These are phyloP conservation scores for Fusarium transvaalense DNA, from an alignment of 2,329 filamentous ascomycete genomes.

Conservation along the genomic window DNA sequence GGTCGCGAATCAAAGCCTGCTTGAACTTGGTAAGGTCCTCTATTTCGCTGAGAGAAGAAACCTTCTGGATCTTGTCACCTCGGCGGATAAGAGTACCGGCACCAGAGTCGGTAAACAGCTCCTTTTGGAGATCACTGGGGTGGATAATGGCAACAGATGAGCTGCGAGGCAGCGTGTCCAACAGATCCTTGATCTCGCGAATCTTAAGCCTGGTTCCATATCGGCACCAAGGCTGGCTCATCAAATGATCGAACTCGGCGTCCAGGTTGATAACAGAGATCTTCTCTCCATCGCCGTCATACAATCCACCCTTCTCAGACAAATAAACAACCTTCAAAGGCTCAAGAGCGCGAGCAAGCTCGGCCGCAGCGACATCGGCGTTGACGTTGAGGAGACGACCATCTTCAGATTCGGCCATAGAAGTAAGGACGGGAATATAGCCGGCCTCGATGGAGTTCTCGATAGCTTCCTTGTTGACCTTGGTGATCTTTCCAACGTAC, in stretches of 20 bases:
- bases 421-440: slow-evolving; percentile 92
- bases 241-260: slow-evolving; percentile 92
- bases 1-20: slow-evolving; percentile 83
- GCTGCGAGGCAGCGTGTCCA: slow-evolving; percentile 88
- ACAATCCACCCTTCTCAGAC: slow-evolving; percentile 97
- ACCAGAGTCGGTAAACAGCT: slow-evolving; percentile 95
- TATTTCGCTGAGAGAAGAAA: slow-evolving; percentile 78
- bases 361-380: slow-evolving; percentile 94
- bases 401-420: slow-evolving; percentile 93
- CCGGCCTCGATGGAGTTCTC: slow-evolving; percentile 91
- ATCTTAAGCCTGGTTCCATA: slow-evolving; percentile 98
- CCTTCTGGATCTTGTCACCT: slow-evolving; percentile 87
- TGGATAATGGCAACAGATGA: slow-evolving; percentile 98
- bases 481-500: slow-evolving; percentile 93
- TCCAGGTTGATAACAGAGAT: slow-evolving; percentile 98
- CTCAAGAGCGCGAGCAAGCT: slow-evolving; percentile 88
- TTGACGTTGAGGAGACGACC: slow-evolving; percentile 98
- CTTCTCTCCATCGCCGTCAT: slow-evolving; percentile 93
- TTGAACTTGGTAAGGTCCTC: slow-evolving; percentile 82
- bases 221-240: slow-evolving; percentile 94
- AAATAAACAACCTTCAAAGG: slow-evolving; percentile 98
- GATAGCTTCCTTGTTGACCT: slow-evolving; percentile 90
- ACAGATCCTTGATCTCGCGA: slow-evolving; percentile 93
- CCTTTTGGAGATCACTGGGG: slow-evolving; percentile 94
- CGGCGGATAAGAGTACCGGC: slow-evolving; percentile 93